Evolutionary conservation across 2,329 filamentous ascomycete species (phyloP), one percentile per base, ranked within the genome.

Genomic region (Xylariales sp.): DNA sequence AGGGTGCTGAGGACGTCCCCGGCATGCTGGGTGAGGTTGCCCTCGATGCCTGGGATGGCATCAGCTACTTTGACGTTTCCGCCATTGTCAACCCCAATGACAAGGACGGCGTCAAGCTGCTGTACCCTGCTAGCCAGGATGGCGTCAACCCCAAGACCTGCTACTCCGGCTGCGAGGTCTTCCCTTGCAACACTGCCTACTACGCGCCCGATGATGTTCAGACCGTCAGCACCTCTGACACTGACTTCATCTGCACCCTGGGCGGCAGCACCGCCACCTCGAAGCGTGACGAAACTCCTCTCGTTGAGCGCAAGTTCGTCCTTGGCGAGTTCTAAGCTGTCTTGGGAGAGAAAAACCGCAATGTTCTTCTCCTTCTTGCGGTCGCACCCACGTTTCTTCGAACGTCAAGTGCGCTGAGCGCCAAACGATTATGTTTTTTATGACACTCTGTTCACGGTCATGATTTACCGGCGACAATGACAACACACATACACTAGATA

Each of bases 31-130:
- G 70, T 38, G 70, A 74, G 63, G 62, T 72, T 39, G 59, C 60
- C 46, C 74, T 72, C 52, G 60, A 68, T 37, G 71, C 67, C 52
- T 74, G 58, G 58, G 51, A 55, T 37, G 72, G 61, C 46, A 43
- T 62, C 41, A 76, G 69, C 40, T 79, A 69, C 67, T 79, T 74
- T 41, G 75, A 79, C 45, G 72, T 79, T 44, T 77, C 73, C 10
- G 74, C 74, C 54, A 78, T 79, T 46, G 70, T 77, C 49, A 60
- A 72, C 56, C 58, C 71, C 35, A 52, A 52, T 27, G 75, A 78
- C 56, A 49, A 59, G 46, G 40, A 68, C 45, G 72, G 72, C 49
- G 65, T 79, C 51, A 75, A 78, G 66, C 59, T 69, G 61, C 66
- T 78, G 56, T 77, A 61, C 60, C 74, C 74, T 19, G 55, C 54